These are phyloP conservation scores for Mycena indigotica DNA, from an alignment of 768 basidiomycete genomes.

Conservation along the genomic window DNA sequence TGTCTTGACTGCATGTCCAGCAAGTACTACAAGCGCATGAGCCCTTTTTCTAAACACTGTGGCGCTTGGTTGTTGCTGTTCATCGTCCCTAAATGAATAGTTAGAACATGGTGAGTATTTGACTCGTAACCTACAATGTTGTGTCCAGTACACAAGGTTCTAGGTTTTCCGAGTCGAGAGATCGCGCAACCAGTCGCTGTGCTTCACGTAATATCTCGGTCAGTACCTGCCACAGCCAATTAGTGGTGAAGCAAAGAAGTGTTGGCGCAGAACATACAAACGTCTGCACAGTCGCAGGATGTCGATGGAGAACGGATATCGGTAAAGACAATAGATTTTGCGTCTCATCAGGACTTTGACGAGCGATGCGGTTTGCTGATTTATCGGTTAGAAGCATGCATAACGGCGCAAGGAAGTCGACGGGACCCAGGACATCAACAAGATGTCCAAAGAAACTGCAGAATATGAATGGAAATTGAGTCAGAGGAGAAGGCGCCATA, in stretches of 20 bases:
- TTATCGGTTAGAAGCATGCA: conserved; percentile 86
- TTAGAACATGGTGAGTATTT: background rate
- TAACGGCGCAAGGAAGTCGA: conserved; percentile 80
- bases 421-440: conserved; percentile 75
- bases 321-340: conserved; percentile 65
- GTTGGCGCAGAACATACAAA: conserved; percentile 42
- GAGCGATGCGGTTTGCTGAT: conserved; percentile 64
- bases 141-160: conserved; percentile 58
- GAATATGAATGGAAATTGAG: conserved; percentile 12
- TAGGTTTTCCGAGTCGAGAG: conserved; percentile 39
- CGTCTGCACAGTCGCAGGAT: conserved; percentile 49
- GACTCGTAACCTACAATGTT: conserved; percentile 51
- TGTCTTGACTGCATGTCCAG: conserved; percentile 52
- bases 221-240: conserved; percentile 47
- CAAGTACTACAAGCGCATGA: conserved; percentile 67
- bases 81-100: conserved; percentile 53
- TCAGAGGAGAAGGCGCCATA: conserved; percentile 36
- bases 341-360: conserved; percentile 63
- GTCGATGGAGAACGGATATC: conserved; percentile 62
- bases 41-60: conserved; percentile 59
- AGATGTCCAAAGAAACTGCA: conserved; percentile 87
- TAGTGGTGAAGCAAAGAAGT: conserved; percentile 1
- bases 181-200: conserved; percentile 52
- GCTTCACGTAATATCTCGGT: conserved; percentile 69
- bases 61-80: conserved; percentile 48